Conservation (phyloP, 768 basidiomycete species). For the Auricularia sp. region DNA sequence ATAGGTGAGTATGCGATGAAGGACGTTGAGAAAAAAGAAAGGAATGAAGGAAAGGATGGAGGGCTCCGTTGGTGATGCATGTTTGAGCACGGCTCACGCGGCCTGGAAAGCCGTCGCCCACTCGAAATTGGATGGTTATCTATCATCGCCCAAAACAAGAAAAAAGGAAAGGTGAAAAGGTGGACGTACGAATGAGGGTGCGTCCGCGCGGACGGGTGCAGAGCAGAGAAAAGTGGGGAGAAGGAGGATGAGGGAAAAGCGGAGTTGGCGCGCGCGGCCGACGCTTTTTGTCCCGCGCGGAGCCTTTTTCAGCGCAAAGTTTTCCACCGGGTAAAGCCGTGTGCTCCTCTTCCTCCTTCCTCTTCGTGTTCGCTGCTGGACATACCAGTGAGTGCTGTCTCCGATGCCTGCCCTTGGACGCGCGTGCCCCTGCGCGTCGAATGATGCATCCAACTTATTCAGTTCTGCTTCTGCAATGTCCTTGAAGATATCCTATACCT, state of each 20-base stretch:
- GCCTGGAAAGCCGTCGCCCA: not conserved
- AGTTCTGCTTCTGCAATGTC: not conserved
- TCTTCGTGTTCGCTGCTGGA: not conserved
- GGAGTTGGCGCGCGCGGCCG: not conserved
- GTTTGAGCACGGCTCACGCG: not conserved
- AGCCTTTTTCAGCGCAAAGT: not conserved
- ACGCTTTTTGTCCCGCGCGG: not conserved
- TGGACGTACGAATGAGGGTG: not conserved
- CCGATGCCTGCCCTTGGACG: not conserved
- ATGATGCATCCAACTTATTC: not conserved
- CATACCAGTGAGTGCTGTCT: not conserved
- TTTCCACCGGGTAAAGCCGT: not conserved
- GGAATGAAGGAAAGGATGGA: not conserved
- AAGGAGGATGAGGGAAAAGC: not conserved
- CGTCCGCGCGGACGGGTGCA: not conserved
- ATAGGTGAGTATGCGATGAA: no score
- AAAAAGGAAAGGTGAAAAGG: not conserved
- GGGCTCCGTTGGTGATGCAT: not conserved
- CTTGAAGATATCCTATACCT: not conserved
- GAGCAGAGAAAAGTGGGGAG: not conserved
- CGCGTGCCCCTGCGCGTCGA: not conserved
- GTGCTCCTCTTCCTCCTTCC: not conserved
- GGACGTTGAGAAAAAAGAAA: not conserved
- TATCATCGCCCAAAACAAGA: not conserved
- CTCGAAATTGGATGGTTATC: not conserved